A percentile compares a stretch with the other conserved stretches of the same genome.
phyloP scores from a whole-genome alignment of 2,329 filamentous ascomycete genomes.

The Monosporascus ibericus region DNA sequence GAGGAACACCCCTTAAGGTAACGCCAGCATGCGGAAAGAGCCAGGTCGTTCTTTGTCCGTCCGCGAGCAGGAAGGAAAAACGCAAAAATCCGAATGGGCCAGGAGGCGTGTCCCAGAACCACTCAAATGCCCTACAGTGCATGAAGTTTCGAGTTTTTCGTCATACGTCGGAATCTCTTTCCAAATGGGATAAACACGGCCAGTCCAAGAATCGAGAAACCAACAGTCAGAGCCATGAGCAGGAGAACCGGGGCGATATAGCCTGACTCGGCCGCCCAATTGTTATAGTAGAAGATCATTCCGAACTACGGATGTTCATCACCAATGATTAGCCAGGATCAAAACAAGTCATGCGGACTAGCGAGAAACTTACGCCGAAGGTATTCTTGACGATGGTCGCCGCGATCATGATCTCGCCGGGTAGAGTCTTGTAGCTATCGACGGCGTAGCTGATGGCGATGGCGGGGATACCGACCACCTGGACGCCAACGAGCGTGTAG shows the following conservation, averaged over 20 bases:
- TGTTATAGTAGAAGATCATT: constrained; percentile 25
- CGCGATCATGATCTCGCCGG: constrained; percentile 53
- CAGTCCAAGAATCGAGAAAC: constrained; percentile 20
- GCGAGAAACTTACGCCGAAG: constrained; percentile 27
- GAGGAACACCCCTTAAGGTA: too few relatives aligned
- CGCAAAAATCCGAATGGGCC: background rate
- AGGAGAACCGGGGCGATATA: constrained; percentile 20
- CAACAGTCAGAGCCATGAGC: constrained; percentile 22
- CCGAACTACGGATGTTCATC: constrained; percentile 17
- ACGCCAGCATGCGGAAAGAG: too few relatives aligned
- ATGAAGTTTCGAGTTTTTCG: constrained; percentile 24
- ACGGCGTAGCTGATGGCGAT: constrained; percentile 54
- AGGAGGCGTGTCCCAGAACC: too few relatives aligned
- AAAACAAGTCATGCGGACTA: background rate
- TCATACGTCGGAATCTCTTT: constrained; percentile 24
- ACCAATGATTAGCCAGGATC: background rate
- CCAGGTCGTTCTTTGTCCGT: too few relatives aligned
- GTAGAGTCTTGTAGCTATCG: constrained; percentile 57
- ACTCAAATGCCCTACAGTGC: constrained; percentile 5
- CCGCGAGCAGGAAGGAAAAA: too few relatives aligned
- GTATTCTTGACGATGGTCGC: constrained; percentile 59
- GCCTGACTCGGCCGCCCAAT: constrained; percentile 18
- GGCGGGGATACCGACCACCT: constrained; percentile 44
- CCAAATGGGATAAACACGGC: constrained; percentile 21
- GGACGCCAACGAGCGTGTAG: constrained; percentile 28